Evolutionary conservation across 164 flowering plant species (phyloP), one percentile per base, ranked within the genome.

Genomic region (Aristolochia fimbriata): DNA sequence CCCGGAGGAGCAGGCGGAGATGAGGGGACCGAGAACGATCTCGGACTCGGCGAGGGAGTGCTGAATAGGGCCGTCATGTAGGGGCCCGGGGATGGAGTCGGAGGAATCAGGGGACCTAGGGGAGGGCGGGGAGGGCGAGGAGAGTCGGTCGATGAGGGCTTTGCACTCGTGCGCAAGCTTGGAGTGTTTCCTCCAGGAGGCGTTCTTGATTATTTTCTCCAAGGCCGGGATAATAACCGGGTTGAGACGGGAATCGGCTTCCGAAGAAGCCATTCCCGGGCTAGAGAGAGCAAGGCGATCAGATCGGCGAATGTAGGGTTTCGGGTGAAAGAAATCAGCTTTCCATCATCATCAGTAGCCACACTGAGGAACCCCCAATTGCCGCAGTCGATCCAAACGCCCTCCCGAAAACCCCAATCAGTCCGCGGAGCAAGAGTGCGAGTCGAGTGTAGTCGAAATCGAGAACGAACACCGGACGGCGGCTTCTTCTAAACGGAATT

Each of bases 241-340:
- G 68, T 59, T 69, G 61, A 93, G 73, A 47, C 91, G 96, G 93
- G 99, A 88, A 83, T 83, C 88, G 81, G 96, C 96, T 81, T 86
- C 97, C 92, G 88, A 64, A 73, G 97, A 87, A 87, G 97, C 97
- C 98, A 87, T 87, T 84, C 90, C 92, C 87, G 61, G 49, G 43
- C 43, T 17, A 45, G 52, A 51, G 19, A 46, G 51, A 49, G 52
- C 55, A 51, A 24, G 25, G 23, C 33, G 21, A 57, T 65, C 74
- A 68, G 81, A 77, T 76, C 79, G 12, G 52, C n/a, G 52, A 49
- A 15, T 49, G 19, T 49, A 49, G 52, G 56, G 56, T 19, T 19
- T 53, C 22, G 25, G 27, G 27, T 8, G 56, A 4, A 24, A 53
- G 27, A 14, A 12, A 14, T 37, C 43, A 37, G 43, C 43, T 37